These are phyloP conservation scores for Colletotrichum nymphaeae DNA, from an alignment of 2,329 filamentous ascomycete species.

Conservation along the genomic window DNA sequence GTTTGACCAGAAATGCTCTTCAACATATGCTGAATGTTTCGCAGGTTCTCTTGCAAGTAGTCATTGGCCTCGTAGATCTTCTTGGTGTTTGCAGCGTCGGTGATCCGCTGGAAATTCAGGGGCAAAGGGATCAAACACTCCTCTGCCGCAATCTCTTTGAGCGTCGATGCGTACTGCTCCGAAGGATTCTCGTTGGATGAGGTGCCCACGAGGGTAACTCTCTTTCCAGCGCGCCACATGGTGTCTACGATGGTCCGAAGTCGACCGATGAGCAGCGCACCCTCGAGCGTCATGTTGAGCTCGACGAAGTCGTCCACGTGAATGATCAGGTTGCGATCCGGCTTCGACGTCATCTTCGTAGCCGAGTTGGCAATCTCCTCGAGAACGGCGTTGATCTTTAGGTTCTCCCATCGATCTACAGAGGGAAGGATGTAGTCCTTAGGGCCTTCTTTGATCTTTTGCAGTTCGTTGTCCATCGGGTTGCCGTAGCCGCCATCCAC, in stretches of 20 bases:
- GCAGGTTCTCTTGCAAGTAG: constrained; percentile 57
- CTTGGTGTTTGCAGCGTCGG: constrained; percentile 30
- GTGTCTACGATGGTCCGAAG: constrained; percentile 79
- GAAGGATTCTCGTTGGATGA: constrained; percentile 67
- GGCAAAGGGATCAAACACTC: constrained; percentile 52
- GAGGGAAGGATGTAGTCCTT: constrained; percentile 44
- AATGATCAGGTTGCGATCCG: constrained; percentile 70
- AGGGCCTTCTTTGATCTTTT: constrained; percentile 52
- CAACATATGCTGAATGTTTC: constrained; percentile 60
- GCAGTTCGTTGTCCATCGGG: constrained; percentile 56
- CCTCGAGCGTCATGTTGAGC: constrained; percentile 76
- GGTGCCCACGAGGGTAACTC: constrained; percentile 84
- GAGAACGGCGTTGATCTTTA: constrained; percentile 69
- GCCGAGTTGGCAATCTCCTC: constrained; percentile 57
- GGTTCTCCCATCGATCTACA: constrained; percentile 68
- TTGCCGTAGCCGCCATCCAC: constrained; percentile 40
- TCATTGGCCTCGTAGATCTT: constrained; percentile 45
- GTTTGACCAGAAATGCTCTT: constrained; percentile 46
- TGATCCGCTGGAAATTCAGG: constrained; percentile 39
- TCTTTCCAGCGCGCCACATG: constrained; percentile 76
- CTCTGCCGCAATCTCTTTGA: constrained; percentile 51
- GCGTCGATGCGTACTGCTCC: constrained; percentile 53
- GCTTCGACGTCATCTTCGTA: constrained; percentile 6
- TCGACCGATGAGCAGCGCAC: constrained; percentile 74
- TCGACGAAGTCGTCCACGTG: constrained; percentile 87